These are phyloP conservation scores for Mrakia gelida DNA, from an alignment of 768 basidiomycete genomes.

Conservation along the genomic window DNA sequence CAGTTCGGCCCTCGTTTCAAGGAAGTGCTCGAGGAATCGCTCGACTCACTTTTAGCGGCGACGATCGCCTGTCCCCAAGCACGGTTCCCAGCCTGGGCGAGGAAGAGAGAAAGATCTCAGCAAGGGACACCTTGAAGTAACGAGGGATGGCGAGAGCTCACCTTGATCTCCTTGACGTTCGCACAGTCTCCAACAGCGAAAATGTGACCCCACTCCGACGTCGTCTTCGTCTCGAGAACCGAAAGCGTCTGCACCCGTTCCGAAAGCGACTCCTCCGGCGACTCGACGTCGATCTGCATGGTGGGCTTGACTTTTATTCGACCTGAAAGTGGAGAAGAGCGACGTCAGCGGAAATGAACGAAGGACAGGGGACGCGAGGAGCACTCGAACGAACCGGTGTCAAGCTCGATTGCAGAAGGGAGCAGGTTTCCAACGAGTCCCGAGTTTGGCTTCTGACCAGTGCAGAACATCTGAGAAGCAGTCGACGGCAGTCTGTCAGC, in stretches of 20 bases:
- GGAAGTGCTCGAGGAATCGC: neutral
- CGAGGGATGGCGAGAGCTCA: too few relatives aligned
- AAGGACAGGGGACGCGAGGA: neutral
- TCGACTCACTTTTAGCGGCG: neutral
- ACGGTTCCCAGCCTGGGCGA: neutral
- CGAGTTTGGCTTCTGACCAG: neutral
- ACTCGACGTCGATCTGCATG: neutral
- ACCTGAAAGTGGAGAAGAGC: neutral
- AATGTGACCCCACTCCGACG: neutral
- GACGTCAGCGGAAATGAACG: neutral
- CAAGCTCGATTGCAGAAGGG: neutral
- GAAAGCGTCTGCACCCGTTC: neutral
- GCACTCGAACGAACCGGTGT: neutral
- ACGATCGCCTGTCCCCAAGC: neutral
- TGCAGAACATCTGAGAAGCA: neutral
- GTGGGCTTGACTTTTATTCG: neutral
- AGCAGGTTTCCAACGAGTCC: neutral
- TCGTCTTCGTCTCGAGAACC: neutral
- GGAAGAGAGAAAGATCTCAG: neutral
- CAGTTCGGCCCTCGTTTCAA: too few relatives aligned
- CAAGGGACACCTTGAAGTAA: too few relatives aligned
- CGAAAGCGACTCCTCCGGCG: neutral
- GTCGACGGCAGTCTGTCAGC: neutral
- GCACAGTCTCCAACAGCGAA: neutral
- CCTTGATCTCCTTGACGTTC: neutral